Evolutionary conservation across 352 stramenopile genomes (phyloP).

Genomic region (Pythium biforme): DNA sequence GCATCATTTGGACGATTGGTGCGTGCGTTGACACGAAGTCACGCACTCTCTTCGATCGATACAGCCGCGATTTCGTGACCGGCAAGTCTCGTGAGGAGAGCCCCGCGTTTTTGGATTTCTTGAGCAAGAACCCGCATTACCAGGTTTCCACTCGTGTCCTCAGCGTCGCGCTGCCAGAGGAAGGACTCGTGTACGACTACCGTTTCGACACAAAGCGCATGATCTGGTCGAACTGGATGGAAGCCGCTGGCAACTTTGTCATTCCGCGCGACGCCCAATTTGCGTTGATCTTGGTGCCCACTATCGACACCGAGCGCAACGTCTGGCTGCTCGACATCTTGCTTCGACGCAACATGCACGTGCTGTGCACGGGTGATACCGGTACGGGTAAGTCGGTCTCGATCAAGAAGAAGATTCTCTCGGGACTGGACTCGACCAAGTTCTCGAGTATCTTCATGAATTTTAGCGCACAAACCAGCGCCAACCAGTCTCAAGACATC

Average conservation of each 20-base stretch:
- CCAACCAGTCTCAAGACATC: conserved; percentile 93
- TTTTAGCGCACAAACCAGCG: conserved; percentile 92
- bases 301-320: conserved; percentile 92
- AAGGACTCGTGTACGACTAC: conserved; percentile 90
- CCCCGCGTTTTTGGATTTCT: conserved; percentile 74
- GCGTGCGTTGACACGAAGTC: conserved; percentile 89
- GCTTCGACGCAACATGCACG: conserved; percentile 85
- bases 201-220: conserved; percentile 83
- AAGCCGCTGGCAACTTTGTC: conserved; percentile 39
- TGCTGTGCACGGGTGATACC: conserved; percentile 91
- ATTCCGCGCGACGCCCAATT: conserved; percentile 81
- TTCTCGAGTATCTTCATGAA: conserved; percentile 92
- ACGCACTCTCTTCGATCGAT: conserved; percentile 79
- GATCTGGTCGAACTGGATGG: conserved; percentile 85
- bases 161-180: conserved; percentile 40
- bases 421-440: conserved; percentile 57
- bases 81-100: conserved; percentile 35
- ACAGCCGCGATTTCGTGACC: conserved; percentile 69
- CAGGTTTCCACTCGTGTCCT: conserved; percentile 40
- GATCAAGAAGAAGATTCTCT: conserved; percentile 92
- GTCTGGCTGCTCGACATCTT: conserved; percentile 91
- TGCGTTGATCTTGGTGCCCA: conserved; percentile 90
- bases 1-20: conserved; percentile 90
- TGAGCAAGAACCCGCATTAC: conserved; percentile 83
- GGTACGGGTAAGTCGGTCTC: conserved; percentile 94